A percentile compares a stretch with the other conserved stretches of the same genome.
Conservation (phyloP, 805 yeast species). For the Candida silvicultrix region DNA sequence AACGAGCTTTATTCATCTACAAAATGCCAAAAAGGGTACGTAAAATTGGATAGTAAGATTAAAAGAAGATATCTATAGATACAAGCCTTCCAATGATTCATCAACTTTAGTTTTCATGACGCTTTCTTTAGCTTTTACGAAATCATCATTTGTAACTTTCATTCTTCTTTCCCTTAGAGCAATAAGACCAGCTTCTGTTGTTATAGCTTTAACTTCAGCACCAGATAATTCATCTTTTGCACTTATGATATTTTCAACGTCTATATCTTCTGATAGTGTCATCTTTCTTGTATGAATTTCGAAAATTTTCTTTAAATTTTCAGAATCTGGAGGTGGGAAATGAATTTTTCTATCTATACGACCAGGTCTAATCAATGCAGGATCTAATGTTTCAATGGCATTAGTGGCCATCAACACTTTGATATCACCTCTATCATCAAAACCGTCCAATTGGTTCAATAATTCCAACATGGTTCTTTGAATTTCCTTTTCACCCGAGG, state of each 20-base stretch:
- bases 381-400: slow-evolving; percentile 89
- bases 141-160: slow-evolving; percentile 94
- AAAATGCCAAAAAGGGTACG: no score
- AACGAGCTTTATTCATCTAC: no score
- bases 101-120: slow-evolving; percentile 95
- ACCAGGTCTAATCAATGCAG: slow-evolving; percentile 95
- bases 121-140: slow-evolving; percentile 88
- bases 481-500: slow-evolving; percentile 96
- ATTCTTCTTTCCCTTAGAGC: slow-evolving; percentile 95
- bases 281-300: slow-evolving; percentile 89
- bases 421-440: slow-evolving; percentile 95
- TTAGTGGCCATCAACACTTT: slow-evolving; percentile 98
- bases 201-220: slow-evolving; percentile 95
- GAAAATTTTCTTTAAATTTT: slow-evolving; percentile 88
- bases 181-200: slow-evolving; percentile 94
- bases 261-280: slow-evolving; percentile 85
- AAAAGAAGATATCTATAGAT: slow-evolving; percentile 31
- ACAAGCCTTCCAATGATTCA: slow-evolving; percentile 91
- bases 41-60: no score
- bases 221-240: slow-evolving; percentile 94
- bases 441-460: slow-evolving; percentile 92
- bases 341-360: slow-evolving; percentile 94
- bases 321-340: slow-evolving; percentile 92
- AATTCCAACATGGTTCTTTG: slow-evolving; percentile 97
- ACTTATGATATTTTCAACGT: slow-evolving; percentile 80